phyloP scores from a whole-genome alignment of 2,329 filamentous ascomycete genomes.

The Byssothecium circinans region DNA sequence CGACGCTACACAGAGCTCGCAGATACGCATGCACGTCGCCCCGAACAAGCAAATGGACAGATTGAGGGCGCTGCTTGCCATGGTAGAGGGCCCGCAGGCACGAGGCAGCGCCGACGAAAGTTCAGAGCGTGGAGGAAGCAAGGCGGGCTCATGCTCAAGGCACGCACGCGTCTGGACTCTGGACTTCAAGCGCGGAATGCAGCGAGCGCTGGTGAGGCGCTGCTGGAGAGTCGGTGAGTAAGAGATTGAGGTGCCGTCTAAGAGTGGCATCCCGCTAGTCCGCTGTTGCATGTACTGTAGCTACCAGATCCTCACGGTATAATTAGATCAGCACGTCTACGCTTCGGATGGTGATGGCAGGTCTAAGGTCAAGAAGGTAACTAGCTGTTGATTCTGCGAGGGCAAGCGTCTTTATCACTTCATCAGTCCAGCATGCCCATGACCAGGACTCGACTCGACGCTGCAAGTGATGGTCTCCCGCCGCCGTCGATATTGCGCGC shows the following conservation, averaged over 20 bases:
- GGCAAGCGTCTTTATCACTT: background rate
- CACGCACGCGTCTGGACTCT: slow-evolving; percentile 6
- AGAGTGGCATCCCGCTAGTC: slow-evolving; percentile 29
- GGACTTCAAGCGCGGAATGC: background rate
- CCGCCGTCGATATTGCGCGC: slow-evolving; percentile 28
- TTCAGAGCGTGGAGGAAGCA: slow-evolving; percentile 24
- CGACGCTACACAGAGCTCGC: slow-evolving; percentile 29
- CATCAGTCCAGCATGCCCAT: background rate
- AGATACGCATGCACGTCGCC: slow-evolving; percentile 26
- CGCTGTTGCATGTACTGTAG: slow-evolving; percentile 17
- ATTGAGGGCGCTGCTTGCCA: slow-evolving; percentile 12
- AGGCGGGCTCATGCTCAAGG: slow-evolving; percentile 21
- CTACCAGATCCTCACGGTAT: slow-evolving; percentile 1
- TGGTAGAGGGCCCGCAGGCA: slow-evolving; percentile 24
- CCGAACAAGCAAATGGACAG: slow-evolving; percentile 19
- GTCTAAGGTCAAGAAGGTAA: background rate
- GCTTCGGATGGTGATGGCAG: background rate
- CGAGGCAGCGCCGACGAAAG: slow-evolving; percentile 31
- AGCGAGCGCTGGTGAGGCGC: background rate
- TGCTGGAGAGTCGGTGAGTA: slow-evolving; percentile 33
- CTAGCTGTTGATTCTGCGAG: background rate
- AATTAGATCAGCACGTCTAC: background rate
- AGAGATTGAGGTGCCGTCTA: slow-evolving; percentile 18
- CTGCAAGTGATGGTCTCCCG: slow-evolving; percentile 9
- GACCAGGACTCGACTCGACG: background rate